Percentiles rank a stretch among this genome's conserved stretches.
These are phyloP conservation scores for Trichoderma virens DNA, from an alignment of 495 filamentous ascomycete genomes.

Conservation along the genomic window DNA sequence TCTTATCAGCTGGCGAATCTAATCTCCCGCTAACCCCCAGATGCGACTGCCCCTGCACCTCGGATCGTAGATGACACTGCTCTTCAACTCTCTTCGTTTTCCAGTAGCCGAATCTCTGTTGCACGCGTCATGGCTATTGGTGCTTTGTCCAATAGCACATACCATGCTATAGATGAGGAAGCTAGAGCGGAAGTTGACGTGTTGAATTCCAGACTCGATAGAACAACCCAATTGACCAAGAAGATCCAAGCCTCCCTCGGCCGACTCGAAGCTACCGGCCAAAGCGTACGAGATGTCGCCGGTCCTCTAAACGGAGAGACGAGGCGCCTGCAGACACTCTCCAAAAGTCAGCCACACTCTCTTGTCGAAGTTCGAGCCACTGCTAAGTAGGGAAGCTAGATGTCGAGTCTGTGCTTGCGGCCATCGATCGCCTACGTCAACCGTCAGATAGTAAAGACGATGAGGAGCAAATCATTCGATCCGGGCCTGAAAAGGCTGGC, in stretches of 20 bases:
- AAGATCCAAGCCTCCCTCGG: conserved; percentile 86
- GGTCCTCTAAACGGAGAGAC: conserved; percentile 92
- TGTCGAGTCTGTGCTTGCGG: conserved; percentile 75
- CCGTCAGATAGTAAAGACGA: conserved; percentile 80
- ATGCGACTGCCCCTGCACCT: not conserved
- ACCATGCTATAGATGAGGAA: conserved; percentile 51
- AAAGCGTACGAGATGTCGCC: conserved; percentile 83
- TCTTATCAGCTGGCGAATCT: no score
- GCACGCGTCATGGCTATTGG: conserved; percentile 36
- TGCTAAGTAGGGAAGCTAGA: conserved; percentile 35
- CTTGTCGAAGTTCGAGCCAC: not conserved
- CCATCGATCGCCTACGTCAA: conserved; percentile 80
- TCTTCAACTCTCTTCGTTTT: not conserved
- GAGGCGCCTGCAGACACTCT: conserved; percentile 73
- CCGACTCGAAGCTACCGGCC: conserved; percentile 76
- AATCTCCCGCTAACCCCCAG: not conserved
- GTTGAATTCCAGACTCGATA: conserved; percentile 54
- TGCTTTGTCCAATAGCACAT: conserved; percentile 27
- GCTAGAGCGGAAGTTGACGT: conserved; percentile 60
- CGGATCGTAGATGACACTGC: not conserved
- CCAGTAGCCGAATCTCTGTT: not conserved
- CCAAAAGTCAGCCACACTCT: conserved; percentile 49
- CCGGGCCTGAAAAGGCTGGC: conserved; percentile 72
- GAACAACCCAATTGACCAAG: conserved; percentile 69
- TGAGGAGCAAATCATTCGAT: conserved; percentile 85